Conservation (phyloP, 768 basidiomycete genomes). For the Mycena metata region DNA sequence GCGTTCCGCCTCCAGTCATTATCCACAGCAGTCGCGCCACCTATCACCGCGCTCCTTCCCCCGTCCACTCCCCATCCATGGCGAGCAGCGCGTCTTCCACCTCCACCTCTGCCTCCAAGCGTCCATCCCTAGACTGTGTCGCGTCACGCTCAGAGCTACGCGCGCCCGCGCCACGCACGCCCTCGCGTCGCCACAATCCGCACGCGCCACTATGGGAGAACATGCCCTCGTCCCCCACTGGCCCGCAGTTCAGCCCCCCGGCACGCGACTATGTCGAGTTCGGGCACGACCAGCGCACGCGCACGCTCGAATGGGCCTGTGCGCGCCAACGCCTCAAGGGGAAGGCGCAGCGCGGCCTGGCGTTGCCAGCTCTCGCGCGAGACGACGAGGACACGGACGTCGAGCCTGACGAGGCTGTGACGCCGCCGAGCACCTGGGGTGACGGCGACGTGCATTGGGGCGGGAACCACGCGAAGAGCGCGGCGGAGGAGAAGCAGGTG, state of each 20-base stretch:
- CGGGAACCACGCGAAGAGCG: conserved; percentile 6
- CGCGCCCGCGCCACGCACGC: conserved; percentile 56
- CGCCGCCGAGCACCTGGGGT: conserved; percentile 68
- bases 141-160: conserved; percentile 68
- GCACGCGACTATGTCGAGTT: conserved; percentile 63
- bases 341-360: conserved; percentile 49
- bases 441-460: conserved; percentile 58
- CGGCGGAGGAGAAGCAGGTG: not conserved
- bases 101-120: conserved; percentile 45
- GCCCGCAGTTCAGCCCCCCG: conserved; percentile 66
- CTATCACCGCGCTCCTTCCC: conserved; percentile 43
- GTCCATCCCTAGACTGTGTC: conserved; percentile 70
- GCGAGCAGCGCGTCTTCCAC: conserved; percentile 47
- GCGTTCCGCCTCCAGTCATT: conserved; percentile 45
- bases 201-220: conserved; percentile 62
- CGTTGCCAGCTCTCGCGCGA: conserved; percentile 36
- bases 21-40: conserved; percentile 48
- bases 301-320: conserved; percentile 83
- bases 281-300: conserved; percentile 60
- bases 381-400: conserved; percentile 69
- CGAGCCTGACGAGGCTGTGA: conserved; percentile 75
- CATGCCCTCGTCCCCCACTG: conserved; percentile 76
- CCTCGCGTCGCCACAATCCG: conserved; percentile 53
- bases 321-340: conserved; percentile 68
- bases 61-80: conserved; percentile 43